Percentiles rank a stretch among this genome's conserved stretches.
These are phyloP conservation scores for Peronospora destructor DNA, from an alignment of 352 stramenopile genomes.

Conservation along the genomic window DNA sequence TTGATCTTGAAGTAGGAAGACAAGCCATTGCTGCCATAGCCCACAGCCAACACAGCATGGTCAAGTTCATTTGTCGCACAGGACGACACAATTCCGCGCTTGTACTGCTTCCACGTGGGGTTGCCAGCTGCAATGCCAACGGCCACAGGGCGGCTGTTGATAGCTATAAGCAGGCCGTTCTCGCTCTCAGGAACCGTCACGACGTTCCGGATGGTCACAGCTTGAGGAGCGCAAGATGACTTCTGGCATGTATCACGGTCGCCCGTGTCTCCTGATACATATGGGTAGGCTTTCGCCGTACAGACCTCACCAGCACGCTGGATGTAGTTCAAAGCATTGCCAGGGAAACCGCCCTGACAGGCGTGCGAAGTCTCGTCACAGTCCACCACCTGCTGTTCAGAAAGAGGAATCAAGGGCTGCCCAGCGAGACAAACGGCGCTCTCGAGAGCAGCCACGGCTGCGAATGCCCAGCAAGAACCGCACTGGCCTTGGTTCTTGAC, in stretches of 20 bases:
- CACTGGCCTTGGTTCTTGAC: slow-evolving; percentile 96
- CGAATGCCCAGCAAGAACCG: slow-evolving; percentile 98
- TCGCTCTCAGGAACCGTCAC: slow-evolving; percentile 73
- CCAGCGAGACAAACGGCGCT: slow-evolving; percentile 83
- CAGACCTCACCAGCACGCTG: slow-evolving; percentile 76
- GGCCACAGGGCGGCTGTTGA: slow-evolving; percentile 89
- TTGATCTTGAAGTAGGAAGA: slow-evolving; percentile 91
- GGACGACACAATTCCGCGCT: slow-evolving; percentile 80
- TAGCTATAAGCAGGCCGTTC: slow-evolving; percentile 69
- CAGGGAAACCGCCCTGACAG: slow-evolving; percentile 85
- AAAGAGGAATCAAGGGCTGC: slow-evolving; percentile 68
- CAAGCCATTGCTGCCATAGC: slow-evolving; percentile 72
- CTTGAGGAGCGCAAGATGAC: slow-evolving; percentile 28
- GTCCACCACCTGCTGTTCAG: slow-evolving; percentile 90
- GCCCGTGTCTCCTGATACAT: slow-evolving; percentile 48
- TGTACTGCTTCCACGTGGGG: slow-evolving; percentile 97
- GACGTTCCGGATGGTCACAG: slow-evolving; percentile 34
- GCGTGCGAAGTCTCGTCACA: slow-evolving; percentile 82
- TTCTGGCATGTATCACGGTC: slow-evolving; percentile 26
- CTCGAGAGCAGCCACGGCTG: slow-evolving; percentile 87
- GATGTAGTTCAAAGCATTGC: slow-evolving; percentile 87
- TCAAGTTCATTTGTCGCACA: slow-evolving; percentile 89
- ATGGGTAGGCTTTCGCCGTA: slow-evolving; percentile 70
- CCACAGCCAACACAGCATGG: slow-evolving; percentile 95
- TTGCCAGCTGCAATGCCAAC: slow-evolving; percentile 94